These are phyloP conservation scores for Pythium angustatum DNA, from an alignment of 352 stramenopile species.

Conservation along the genomic window DNA sequence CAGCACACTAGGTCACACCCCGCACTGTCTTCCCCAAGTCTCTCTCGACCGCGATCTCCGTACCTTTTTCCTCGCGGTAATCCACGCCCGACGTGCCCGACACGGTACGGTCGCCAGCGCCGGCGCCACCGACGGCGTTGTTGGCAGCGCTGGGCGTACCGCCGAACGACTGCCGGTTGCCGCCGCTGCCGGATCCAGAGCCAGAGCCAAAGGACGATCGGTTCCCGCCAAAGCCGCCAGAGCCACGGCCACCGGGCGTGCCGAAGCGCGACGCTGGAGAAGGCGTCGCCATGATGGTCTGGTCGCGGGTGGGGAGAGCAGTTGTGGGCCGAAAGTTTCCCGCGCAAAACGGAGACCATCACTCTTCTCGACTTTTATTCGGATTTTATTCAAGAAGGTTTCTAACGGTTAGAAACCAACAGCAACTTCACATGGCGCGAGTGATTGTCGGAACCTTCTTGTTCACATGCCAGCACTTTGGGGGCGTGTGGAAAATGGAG, in stretches of 20 bases:
- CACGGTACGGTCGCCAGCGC: constrained; percentile 23
- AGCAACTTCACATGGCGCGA: too few species aligned
- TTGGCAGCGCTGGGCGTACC: constrained; percentile 14
- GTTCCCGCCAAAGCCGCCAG: constrained; percentile 13
- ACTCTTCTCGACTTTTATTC: constrained; percentile 17
- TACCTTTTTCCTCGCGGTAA: constrained; percentile 60
- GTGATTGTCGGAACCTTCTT: not conserved
- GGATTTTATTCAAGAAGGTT: not conserved
- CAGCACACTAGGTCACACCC: not conserved
- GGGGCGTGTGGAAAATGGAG: not conserved
- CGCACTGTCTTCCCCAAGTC: not conserved
- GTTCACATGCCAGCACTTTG: too few species aligned
- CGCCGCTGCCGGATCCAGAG: constrained; percentile 19
- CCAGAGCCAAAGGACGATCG: constrained; percentile 15
- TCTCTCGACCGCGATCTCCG: not conserved
- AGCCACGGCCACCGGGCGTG: constrained; percentile 3
- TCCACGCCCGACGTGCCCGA: constrained; percentile 31
- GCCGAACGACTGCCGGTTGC: constrained; percentile 18
- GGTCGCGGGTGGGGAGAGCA: too few species aligned
- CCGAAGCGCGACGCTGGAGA: constrained; percentile 22
- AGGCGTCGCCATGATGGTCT: constrained; percentile 23
- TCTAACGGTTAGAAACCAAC: not conserved
- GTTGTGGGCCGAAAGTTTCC: too few species aligned
- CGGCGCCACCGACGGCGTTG: constrained; percentile 22
- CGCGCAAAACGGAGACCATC: constrained; percentile 24